A percentile compares a stretch with the other conserved stretches of the same genome.
These are phyloP conservation scores for Microbotryum violaceum DNA, from an alignment of 1,284 basidiomycete genomes.

Conservation along the genomic window DNA sequence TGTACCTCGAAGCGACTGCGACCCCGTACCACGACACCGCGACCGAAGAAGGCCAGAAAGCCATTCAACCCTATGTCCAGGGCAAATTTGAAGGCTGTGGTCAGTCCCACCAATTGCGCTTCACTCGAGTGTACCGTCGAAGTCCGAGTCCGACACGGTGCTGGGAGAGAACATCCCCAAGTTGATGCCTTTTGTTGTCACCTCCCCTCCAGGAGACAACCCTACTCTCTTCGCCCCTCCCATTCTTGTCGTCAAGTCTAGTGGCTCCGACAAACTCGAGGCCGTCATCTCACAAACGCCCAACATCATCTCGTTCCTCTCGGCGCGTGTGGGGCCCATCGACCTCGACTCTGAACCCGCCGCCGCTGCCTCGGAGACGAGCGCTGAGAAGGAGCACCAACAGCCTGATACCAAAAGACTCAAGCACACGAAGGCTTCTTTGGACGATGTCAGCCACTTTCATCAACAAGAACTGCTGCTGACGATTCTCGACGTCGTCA, in stretches of 20 bases:
- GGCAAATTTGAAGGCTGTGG: conserved; percentile 14
- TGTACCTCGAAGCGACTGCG: conserved; percentile 23
- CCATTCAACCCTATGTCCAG: conserved; percentile 14
- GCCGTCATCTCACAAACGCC: conserved; percentile 34
- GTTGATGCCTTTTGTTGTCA: not conserved
- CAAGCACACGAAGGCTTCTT: conserved; percentile 46
- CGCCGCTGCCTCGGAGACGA: not conserved
- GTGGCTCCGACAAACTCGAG: conserved; percentile 9
- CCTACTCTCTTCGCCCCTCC: conserved; percentile 40
- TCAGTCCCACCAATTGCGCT: not conserved
- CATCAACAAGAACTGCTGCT: conserved; percentile 43
- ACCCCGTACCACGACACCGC: conserved; percentile 21
- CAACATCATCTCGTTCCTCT: conserved; percentile 36
- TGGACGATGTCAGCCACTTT: conserved; percentile 45
- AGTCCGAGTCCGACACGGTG: not conserved
- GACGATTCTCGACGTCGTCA: conserved; percentile 46
- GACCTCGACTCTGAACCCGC: conserved; percentile 34
- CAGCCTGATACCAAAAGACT: conserved; percentile 28
- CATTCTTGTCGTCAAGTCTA: conserved; percentile 28
- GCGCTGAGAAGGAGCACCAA: not conserved
- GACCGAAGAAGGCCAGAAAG: conserved; percentile 10
- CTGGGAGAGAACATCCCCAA: too few relatives aligned
- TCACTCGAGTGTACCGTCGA: not conserved
- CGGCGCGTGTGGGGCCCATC: conserved; percentile 44
- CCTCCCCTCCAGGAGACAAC: conserved; percentile 15